Conservation (phyloP, 2,329 filamentous ascomycete species). For the Fusarium sp. region DNA sequence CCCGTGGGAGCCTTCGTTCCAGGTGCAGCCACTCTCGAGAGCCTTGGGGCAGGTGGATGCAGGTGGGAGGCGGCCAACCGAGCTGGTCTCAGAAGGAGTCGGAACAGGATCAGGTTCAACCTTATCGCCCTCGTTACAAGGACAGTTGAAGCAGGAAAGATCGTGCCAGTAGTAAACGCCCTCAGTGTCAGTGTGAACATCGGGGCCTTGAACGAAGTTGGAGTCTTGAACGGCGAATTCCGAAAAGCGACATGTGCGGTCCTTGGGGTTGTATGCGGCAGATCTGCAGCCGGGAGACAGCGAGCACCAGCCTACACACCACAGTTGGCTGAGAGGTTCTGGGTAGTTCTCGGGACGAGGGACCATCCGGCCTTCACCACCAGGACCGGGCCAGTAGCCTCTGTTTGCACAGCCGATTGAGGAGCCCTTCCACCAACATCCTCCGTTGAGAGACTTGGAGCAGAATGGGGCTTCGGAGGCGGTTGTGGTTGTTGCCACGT, state of each 20-base stretch:
- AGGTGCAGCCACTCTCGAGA: not conserved
- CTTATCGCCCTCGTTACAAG: not conserved
- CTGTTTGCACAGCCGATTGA: not conserved
- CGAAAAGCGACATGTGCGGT: not conserved
- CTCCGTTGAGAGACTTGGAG: constrained; percentile 11
- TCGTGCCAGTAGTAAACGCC: constrained; percentile 19
- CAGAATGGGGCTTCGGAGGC: not conserved
- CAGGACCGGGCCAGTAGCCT: not conserved
- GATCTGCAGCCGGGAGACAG: not conserved
- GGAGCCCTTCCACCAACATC: constrained; percentile 16
- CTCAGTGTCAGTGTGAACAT: not conserved
- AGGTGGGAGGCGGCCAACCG: not conserved
- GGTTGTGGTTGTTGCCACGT: not conserved
- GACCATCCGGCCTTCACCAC: not conserved
- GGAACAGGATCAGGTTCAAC: not conserved
- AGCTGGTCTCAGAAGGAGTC: not conserved
- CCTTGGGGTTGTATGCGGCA: not conserved
- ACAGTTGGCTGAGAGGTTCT: not conserved
- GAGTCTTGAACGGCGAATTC: constrained; percentile 7
- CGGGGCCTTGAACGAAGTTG: not conserved
- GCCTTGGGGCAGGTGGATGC: constrained; percentile 9
- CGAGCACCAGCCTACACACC: constrained; percentile 14
- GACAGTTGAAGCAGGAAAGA: constrained; percentile 15
- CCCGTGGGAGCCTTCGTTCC: constrained; percentile 1
- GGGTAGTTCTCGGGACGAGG: not conserved